Base-by-base conservation (phyloP, 345 rosid species). In the Murraya koenigii region DNA sequence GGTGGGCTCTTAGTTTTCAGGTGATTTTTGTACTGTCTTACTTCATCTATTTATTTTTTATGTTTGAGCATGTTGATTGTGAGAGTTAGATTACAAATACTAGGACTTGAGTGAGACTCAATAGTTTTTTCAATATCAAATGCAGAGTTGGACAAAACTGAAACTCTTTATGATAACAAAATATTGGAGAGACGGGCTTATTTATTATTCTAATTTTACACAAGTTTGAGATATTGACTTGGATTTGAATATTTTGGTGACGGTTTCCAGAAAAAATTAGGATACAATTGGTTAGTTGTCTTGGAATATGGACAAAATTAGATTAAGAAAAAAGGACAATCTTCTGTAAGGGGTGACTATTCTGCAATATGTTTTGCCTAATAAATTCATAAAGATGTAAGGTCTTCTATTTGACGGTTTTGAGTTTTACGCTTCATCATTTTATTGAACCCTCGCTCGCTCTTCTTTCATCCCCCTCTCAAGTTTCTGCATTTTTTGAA, bases 1-100 rank as follows among this genome's bases (percentile, higher is more conserved):
- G 98, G 98, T 96, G 84, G 73, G 84, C 64, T 80, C 39, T 28
- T 82, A 77, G 64, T 79, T 78, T 84, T 75, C 80, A 82, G 80
- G 71, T 71, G 79, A 77, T 77, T 75, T 35, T 60, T 44, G 17
- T 13, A 44, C 17, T 44, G 49, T 44, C 10, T 33, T 44, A 44
- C 17, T 44, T 13, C 49, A 44, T 44, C 49, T 13, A 10, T 44
- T 44, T 44, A 11, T 44, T 44, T 44, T 44, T 44, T 11, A 44
- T 44, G 49, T 44, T 44, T 44, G 49, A 5, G 49, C 17, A 44
- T 13, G 49, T 44, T 44, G 49, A 44, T 44, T 0, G 49, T 41
- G 49, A 11, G 3, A 0, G 49, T 11, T 11, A 41, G 49, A 10
- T 44, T 44, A 13, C 49, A 44, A 10, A 44, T 13, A 1, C 17